Conservation (phyloP, 371 early-diverging fungal species). For the Mortierella sp. region DNA sequence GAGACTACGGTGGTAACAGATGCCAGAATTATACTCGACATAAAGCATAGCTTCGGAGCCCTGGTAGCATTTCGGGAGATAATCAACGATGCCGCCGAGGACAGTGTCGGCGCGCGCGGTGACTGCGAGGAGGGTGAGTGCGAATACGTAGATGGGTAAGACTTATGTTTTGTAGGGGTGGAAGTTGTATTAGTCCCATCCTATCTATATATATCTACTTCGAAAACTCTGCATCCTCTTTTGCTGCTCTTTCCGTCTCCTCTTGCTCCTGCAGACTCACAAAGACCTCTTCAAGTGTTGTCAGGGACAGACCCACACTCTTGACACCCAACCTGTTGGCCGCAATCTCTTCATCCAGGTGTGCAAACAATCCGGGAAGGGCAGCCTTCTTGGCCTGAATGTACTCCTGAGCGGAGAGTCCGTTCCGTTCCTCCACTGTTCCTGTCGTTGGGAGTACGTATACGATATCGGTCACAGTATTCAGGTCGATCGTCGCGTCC, state of each 20-base stretch:
- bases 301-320: constrained; percentile 61
- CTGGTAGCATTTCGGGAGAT: constrained; percentile 1
- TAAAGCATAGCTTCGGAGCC: neutral
- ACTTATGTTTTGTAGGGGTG: too few relatives aligned
- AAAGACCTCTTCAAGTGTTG: constrained; percentile 72
- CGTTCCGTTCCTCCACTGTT: constrained; percentile 29
- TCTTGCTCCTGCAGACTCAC: constrained; percentile 56
- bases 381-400: constrained; percentile 41
- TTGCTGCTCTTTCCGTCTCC: constrained; percentile 27
- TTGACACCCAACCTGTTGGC: constrained; percentile 39
- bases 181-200: too few relatives aligned
- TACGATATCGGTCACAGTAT: constrained; percentile 43
- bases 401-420: constrained; percentile 37
- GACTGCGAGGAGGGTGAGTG: too few relatives aligned
- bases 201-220: constrained; percentile 8
- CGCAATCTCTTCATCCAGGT: constrained; percentile 46
- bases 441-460: constrained; percentile 47
- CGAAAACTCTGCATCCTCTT: constrained; percentile 10
- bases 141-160: too few relatives aligned
- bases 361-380: constrained; percentile 45
- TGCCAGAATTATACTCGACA: neutral
- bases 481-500: constrained; percentile 38
- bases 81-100: constrained; percentile 1
- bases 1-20: neutral
- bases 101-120: neutral